phyloP scores from a whole-genome alignment of 306 rosid species.

The Cucurbita pepo region DNA sequence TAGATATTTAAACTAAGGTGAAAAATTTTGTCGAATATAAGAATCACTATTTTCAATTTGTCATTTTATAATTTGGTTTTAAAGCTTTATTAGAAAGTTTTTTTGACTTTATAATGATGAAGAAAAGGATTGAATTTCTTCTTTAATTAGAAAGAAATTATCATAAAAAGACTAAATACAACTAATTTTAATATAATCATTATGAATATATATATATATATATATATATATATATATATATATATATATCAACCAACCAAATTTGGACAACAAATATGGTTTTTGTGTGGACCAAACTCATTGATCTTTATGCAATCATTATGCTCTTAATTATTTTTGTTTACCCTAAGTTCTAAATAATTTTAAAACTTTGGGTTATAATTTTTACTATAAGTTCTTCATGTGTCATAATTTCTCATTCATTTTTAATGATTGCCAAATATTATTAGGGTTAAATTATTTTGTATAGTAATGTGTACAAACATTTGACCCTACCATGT shows the following conservation, averaged over 20 bases:
- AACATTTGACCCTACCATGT: background rate
- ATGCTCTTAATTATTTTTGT: background rate
- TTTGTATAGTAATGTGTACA: background rate
- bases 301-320: background rate
- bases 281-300: conserved; percentile 1
- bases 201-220: too few relatives aligned
- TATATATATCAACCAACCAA: background rate
- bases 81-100: too few relatives aligned
- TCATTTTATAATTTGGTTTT: too few relatives aligned
- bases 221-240: too few relatives aligned
- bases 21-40: too few relatives aligned
- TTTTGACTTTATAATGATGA: too few relatives aligned
- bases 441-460: background rate
- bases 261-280: background rate
- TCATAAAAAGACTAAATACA: too few relatives aligned
- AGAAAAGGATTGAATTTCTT: too few relatives aligned
- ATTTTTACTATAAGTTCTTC: background rate
- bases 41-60: too few relatives aligned
- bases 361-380: background rate
- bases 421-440: background rate
- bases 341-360: background rate
- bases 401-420: background rate
- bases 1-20: too few relatives aligned
- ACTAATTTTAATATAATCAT: too few relatives aligned
- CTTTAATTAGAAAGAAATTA: too few relatives aligned